These are phyloP conservation scores for Sclerospora graminicola DNA, from an alignment of 352 stramenopile genomes.

Conservation along the genomic window DNA sequence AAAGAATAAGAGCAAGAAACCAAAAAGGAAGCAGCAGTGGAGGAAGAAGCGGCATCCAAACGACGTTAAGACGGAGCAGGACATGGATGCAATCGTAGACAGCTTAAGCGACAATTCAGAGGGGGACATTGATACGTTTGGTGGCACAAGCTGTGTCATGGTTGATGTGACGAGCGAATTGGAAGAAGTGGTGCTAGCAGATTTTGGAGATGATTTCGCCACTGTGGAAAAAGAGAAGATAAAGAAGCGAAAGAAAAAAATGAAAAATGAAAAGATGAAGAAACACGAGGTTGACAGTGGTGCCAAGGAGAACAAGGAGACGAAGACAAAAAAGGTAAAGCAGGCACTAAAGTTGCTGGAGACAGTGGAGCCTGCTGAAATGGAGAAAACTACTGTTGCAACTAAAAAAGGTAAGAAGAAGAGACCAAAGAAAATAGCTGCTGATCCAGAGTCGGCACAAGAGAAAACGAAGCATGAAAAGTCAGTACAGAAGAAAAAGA, in stretches of 20 bases:
- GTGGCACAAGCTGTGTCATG: constrained; percentile 27
- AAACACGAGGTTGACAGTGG: constrained; percentile 8
- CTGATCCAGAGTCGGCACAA: background rate
- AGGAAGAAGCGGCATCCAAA: constrained; percentile 19
- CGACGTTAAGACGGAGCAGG: constrained; percentile 23
- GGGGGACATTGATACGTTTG: constrained; percentile 14
- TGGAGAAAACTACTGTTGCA: constrained; percentile 1
- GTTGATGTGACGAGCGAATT: constrained; percentile 31
- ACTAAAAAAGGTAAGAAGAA: constrained; percentile 11
- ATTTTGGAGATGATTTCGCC: constrained; percentile 16
- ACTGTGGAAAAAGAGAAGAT: constrained; percentile 16
- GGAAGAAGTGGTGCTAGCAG: constrained; percentile 28
- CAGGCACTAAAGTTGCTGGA: constrained; percentile 7
- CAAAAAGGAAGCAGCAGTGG: constrained; percentile 8
- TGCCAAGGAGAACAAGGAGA: constrained; percentile 10
- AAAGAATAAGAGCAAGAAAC: constrained; percentile 11
- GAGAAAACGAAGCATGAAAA: constrained; percentile 2
- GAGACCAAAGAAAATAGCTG: constrained; percentile 7
- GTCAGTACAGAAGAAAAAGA: background rate
- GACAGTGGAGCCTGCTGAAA: background rate
- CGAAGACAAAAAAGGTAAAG: constrained; percentile 8
- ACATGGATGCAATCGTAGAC: constrained; percentile 21
- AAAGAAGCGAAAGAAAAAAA: constrained; percentile 1
- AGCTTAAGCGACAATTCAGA: constrained; percentile 18
- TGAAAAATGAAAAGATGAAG: constrained; percentile 6